Base-by-base conservation (phyloP, 305 asterid species). In the Fraxinus latifolia region DNA sequence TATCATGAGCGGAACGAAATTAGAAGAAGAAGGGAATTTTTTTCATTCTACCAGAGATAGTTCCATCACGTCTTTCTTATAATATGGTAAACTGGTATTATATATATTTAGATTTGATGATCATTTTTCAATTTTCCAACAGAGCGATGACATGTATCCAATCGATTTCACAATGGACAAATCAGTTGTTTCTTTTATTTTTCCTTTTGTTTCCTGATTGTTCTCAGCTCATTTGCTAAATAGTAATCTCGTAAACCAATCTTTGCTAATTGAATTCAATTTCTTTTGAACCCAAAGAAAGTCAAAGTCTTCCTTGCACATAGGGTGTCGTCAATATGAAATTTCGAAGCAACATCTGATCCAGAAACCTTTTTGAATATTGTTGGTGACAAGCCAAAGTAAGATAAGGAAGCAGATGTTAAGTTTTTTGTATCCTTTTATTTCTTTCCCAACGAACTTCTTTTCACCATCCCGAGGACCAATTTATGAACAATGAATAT, bases 231-330 rank as follows among this genome's bases (percentile, higher is more conserved):
- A 5, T 31, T 31, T 31, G 33, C 33, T 31, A 31, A 31, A 32
- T 6, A 32, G 36, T 32, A 32, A 32, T 32, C 36, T 32, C 36
- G 5, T 4, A 32, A 32, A 32, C 36, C 36, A 32, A 32, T 32
- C 5, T 32, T 32, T 0, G 6, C 36, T 32, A 32, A 32, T 32
- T 32, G 36, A 4, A 32, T 32, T 32, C 36, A 32, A 32, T 32
- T 32, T 3, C 36, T 32, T 32, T 32, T 97, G 95, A 80, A 91
- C 92, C 98, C 98, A 95, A n/a, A 88, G 29, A 80, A 88, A 93
- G 85, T 93, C 92, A 19, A 80, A 86, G 80, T 94, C 90, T 85
- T 93, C 98, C 87, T 91, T 93, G 91, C 94, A 92, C 68, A 90
- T 77, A 83, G 89, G 95, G 80, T 91, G 91, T 31, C 97, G 82